A percentile compares a stretch with the other conserved stretches of the same genome.
Conservation (phyloP, 2,329 filamentous ascomycete genomes). For the Bipolaris cookei region DNA sequence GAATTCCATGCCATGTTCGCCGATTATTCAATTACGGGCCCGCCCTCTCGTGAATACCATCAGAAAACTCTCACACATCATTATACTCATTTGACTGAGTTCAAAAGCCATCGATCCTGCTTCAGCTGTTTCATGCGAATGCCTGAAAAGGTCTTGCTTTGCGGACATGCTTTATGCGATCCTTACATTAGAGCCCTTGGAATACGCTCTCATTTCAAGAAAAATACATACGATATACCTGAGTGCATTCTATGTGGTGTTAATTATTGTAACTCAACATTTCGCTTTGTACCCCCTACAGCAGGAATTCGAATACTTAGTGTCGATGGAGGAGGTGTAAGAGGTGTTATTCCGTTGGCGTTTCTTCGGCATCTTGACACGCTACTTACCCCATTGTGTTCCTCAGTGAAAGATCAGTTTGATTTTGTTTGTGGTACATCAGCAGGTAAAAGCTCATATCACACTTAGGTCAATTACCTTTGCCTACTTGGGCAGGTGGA, state of each 20-base stretch:
- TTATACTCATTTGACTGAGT: slow-evolving; percentile 9
- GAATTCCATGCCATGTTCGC: neutral
- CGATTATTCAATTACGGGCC: neutral
- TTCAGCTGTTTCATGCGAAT: slow-evolving; percentile 24
- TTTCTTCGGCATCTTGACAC: slow-evolving; percentile 21
- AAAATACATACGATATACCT: slow-evolving; percentile 12
- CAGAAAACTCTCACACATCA: slow-evolving; percentile 2
- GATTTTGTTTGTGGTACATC: slow-evolving; percentile 19
- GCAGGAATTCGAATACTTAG: slow-evolving; percentile 21
- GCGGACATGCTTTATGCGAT: slow-evolving; percentile 20
- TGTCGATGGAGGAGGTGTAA: slow-evolving; percentile 22
- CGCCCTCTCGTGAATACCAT: slow-evolving; percentile 1
- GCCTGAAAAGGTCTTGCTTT: slow-evolving; percentile 23
- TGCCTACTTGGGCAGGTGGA: slow-evolving; percentile 26
- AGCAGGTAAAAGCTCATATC: slow-evolving; percentile 6
- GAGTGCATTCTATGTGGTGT: slow-evolving; percentile 19
- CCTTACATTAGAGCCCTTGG: slow-evolving; percentile 17
- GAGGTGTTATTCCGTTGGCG: slow-evolving; percentile 20
- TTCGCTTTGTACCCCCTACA: slow-evolving; percentile 19
- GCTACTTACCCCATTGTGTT: slow-evolving; percentile 6
- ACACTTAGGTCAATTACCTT: neutral
- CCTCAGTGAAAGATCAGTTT: slow-evolving; percentile 13
- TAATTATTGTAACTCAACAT: slow-evolving; percentile 7
- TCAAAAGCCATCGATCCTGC: slow-evolving; percentile 21
- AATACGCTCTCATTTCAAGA: slow-evolving; percentile 7